phyloP scores from a whole-genome alignment of 2,329 filamentous ascomycete genomes.

The Fusarium goolgardi region DNA sequence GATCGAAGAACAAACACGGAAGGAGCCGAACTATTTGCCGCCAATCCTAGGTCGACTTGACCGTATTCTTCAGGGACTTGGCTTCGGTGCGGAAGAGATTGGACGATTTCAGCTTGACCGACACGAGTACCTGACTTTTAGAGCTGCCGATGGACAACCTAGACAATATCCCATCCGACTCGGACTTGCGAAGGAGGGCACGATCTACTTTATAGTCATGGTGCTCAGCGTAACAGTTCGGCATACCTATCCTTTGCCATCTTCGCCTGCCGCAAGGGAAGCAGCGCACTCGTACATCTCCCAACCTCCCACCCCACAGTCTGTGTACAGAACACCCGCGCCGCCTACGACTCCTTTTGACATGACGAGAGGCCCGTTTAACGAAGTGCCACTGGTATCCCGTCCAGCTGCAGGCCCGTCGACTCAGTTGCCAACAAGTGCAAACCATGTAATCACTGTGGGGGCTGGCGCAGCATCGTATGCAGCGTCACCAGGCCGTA shows the following conservation, averaged over 20 bases:
- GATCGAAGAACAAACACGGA: constrained; percentile 67
- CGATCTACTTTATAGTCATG: constrained; percentile 71
- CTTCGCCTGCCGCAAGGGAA: constrained; percentile 59
- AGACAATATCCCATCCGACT: constrained; percentile 63
- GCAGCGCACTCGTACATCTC: constrained; percentile 57
- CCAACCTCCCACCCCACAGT: constrained; percentile 47
- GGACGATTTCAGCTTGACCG: constrained; percentile 64
- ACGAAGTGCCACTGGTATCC: constrained; percentile 47
- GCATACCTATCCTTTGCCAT: constrained; percentile 56
- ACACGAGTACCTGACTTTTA: constrained; percentile 67
- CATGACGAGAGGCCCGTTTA: constrained; percentile 55
- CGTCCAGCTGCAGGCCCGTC: constrained; percentile 44
- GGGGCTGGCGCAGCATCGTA: constrained; percentile 51
- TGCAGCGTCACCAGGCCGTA: constrained; percentile 57
- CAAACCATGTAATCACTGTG: constrained; percentile 33
- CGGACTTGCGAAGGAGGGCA: constrained; percentile 69
- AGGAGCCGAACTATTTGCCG: constrained; percentile 71
- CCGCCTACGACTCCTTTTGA: constrained; percentile 63
- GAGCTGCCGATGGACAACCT: constrained; percentile 62
- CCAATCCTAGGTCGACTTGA: constrained; percentile 70
- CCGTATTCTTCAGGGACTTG: constrained; percentile 65
- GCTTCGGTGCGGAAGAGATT: constrained; percentile 65
- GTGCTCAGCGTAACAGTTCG: constrained; percentile 55
- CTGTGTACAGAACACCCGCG: constrained; percentile 56
- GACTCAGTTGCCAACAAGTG: constrained; percentile 51